Percentiles rank a stretch among this genome's conserved stretches.
Conservation (phyloP, 1,284 basidiomycete species). For the Anthracocystis walkeri region DNA sequence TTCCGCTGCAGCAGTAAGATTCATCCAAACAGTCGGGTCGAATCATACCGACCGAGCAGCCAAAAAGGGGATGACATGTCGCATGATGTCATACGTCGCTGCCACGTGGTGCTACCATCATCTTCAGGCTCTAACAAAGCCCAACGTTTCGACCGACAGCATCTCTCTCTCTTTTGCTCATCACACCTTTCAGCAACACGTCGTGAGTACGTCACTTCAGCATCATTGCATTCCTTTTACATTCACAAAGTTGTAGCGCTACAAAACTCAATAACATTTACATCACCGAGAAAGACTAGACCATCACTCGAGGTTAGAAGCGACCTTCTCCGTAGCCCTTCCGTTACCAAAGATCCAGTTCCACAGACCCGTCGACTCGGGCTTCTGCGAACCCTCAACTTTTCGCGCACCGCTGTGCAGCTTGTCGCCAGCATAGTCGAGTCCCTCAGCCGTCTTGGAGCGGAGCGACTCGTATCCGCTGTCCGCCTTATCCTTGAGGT, state of each 20-base stretch:
- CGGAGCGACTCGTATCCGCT: conserved; percentile 36
- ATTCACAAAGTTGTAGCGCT: background rate
- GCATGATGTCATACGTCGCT: conserved; percentile 12
- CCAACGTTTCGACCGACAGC: background rate
- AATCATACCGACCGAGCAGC: background rate
- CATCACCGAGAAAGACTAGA: no score
- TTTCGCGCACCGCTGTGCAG: conserved; percentile 41
- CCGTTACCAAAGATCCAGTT: conserved; percentile 52
- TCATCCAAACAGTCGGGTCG: background rate
- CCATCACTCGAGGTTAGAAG: conserved; percentile 41
- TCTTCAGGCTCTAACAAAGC: background rate
- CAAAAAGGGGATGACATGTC: background rate
- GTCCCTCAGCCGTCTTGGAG: conserved; percentile 37
- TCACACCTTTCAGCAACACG: background rate
- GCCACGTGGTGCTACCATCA: conserved; percentile 8
- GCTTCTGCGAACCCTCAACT: conserved; percentile 39
- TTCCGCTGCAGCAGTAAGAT: background rate
- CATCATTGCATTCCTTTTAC: background rate
- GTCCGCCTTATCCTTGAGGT: conserved; percentile 40
- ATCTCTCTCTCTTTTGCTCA: no score
- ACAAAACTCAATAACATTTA: background rate
- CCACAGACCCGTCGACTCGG: conserved; percentile 47
- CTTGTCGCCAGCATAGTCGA: conserved; percentile 49
- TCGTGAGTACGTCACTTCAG: background rate
- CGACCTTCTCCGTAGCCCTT: conserved; percentile 43